These are phyloP conservation scores for Kwoniella mangroviensis DNA, from an alignment of 768 basidiomycete species.

Conservation along the genomic window DNA sequence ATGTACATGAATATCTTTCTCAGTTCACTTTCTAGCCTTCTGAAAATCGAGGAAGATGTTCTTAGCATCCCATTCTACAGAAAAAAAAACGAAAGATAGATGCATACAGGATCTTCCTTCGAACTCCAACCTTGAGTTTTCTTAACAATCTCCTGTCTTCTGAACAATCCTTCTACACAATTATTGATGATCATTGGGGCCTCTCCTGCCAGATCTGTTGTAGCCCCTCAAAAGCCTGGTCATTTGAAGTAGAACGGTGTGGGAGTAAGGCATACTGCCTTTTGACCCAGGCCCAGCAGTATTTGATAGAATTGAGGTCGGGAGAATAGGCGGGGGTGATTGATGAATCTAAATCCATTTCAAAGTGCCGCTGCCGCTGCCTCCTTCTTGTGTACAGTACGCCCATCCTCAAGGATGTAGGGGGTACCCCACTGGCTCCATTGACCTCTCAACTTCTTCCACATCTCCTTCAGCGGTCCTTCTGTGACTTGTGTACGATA, in stretches of 20 bases:
- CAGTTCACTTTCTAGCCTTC: neutral
- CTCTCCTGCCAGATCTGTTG: neutral
- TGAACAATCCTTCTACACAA: neutral
- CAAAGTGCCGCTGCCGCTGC: neutral
- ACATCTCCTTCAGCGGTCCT: no score
- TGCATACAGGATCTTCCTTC: neutral
- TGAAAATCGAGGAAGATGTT: neutral
- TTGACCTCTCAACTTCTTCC: no score
- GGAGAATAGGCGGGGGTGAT: slow-evolving; percentile 1
- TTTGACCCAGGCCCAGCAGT: slow-evolving; percentile 2
- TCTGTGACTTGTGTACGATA: no score
- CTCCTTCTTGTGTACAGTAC: no score
- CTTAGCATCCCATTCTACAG: neutral
- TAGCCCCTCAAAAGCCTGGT: neutral
- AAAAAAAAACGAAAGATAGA: neutral
- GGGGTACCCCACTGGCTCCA: no score
- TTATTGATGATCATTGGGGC: neutral
- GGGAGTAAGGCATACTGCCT: neutral
- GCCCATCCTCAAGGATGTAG: no score
- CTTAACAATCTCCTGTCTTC: neutral
- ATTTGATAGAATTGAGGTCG: neutral
- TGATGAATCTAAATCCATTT: neutral
- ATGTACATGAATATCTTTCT: neutral
- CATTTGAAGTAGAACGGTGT: neutral
- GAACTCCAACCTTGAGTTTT: neutral